Evolutionary conservation across 371 early-diverging fungal genomes (phyloP), one percentile per base, ranked within the genome.

Genomic region (Mucor lusitanicus): DNA sequence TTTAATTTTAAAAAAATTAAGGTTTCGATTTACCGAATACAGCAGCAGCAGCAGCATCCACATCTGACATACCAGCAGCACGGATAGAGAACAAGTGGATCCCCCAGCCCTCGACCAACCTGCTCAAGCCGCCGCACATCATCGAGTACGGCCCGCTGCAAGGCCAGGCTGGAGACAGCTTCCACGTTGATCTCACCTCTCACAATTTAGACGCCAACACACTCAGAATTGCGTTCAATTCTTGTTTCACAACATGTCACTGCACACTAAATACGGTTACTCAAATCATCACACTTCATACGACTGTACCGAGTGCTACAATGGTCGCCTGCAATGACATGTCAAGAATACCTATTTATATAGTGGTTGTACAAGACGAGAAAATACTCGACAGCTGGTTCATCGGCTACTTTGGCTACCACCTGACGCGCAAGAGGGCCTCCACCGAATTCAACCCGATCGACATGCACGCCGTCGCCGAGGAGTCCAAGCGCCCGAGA

Each of bases 201-300:
- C 27, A 37, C n/a, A 48, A 40, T n/a, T 23, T 70, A 23, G 62
- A 70, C 23, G n/a, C 53, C 6, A 57, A 58, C 48, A 25, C 40
- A 17, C 25, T 71, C n/a, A 56, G 63, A 59, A 66, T 71, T 9
- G 63, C 66, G 5, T 71, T 71, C 55, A 56, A 65, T 44, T 37
- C 66, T 28, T 66, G 71, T 63, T 57, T 66, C 61, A 66, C 63
- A 58, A 58, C 67, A 39, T 65, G 65, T 71, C 71, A 71, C 40
- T 54, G 63, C 35, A 54, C 71, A 33, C 27, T 63, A 17, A 33
- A 71, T 30, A 32, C 62, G 6, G 63, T 62, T 30, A 65, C 62
- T 66, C 71, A 71, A 58, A 37, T 54, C 28, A 15, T 71, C 9
- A 59, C 67, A 40, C 32, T 71, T 27, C 67, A 65, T 42, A 30